Evolutionary conservation across 2,329 filamentous ascomycete species (phyloP).

Genomic region (Fusarium sp.): DNA sequence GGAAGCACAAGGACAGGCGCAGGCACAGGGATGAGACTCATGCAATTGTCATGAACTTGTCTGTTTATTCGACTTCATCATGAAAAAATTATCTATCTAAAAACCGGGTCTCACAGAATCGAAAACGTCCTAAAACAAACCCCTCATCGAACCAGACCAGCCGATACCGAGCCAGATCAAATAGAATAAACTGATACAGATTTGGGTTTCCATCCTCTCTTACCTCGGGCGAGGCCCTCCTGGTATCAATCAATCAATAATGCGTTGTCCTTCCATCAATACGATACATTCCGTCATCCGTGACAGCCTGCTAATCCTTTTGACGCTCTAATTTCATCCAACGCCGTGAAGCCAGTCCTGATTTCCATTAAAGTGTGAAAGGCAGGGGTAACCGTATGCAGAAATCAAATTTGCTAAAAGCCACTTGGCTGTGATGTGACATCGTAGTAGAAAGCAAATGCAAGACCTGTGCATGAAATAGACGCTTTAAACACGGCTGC

Average conservation of each 20-base stretch:
- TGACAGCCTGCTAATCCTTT: constrained; percentile 22
- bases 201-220: constrained; percentile 20
- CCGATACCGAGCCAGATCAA: constrained; percentile 13
- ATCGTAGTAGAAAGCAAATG: constrained; percentile 20
- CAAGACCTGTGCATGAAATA: constrained; percentile 3
- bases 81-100: constrained; percentile 39
- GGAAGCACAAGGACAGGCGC: constrained; percentile 10
- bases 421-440: constrained; percentile 22
- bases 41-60: constrained; percentile 42
- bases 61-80: constrained; percentile 41
- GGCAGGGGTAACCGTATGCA: constrained; percentile 33
- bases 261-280: constrained; percentile 21
- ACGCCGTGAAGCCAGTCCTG: constrained; percentile 43
- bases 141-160: constrained; percentile 22
- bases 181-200: constrained; percentile 31
- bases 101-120: constrained; percentile 36
- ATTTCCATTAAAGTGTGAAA: constrained; percentile 36
- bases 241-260: constrained; percentile 36
- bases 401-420: constrained; percentile 30
- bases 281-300: constrained; percentile 31
- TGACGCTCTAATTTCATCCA: constrained; percentile 43
- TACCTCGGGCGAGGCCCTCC: constrained; percentile 10
- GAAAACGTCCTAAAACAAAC: constrained; percentile 33
- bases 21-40: constrained; percentile 22
- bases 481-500: constrained; percentile 51